Percentiles rank a stretch among this genome's conserved stretches.
Evolutionary conservation across 129 eudicot species (phyloP).

Genomic region (Lactuca sativa): DNA sequence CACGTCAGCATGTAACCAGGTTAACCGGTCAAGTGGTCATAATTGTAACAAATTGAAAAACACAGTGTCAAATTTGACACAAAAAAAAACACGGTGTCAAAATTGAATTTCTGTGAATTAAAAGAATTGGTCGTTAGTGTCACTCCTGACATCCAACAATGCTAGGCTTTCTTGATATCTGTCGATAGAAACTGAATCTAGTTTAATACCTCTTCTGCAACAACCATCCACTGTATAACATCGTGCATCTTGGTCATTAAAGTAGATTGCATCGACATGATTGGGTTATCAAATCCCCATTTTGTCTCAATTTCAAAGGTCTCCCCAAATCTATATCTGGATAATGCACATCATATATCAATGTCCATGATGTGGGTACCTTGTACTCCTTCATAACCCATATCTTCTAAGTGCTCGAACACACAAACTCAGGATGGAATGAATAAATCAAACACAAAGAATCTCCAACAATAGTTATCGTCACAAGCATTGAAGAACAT

Average conservation of each 20-base stretch:
- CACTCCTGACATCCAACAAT: neutral
- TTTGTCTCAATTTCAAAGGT: constrained; percentile 1
- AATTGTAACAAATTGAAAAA: no score
- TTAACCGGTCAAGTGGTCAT: no score
- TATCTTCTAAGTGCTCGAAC: neutral
- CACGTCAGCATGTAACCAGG: no score
- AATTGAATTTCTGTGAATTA: no score
- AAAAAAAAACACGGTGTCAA: no score
- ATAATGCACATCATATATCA: neutral
- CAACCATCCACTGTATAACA: neutral
- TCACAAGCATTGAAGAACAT: neutral
- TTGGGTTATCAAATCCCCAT: neutral
- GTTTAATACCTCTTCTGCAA: neutral
- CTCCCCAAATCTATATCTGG: neutral
- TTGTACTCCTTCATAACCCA: constrained; percentile 14
- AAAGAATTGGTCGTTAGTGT: no score
- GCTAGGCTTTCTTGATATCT: neutral
- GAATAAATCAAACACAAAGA: constrained; percentile 2
- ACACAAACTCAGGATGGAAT: neutral
- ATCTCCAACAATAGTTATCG: neutral
- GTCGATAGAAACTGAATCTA: neutral
- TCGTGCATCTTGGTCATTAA: neutral
- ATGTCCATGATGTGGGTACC: neutral
- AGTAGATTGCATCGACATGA: neutral
- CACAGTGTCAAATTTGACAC: no score